Percentiles rank a stretch among this genome's conserved stretches.
These are phyloP conservation scores for Cokeromyces recurvatus DNA, from an alignment of 371 early-diverging fungal species.

Conservation along the genomic window DNA sequence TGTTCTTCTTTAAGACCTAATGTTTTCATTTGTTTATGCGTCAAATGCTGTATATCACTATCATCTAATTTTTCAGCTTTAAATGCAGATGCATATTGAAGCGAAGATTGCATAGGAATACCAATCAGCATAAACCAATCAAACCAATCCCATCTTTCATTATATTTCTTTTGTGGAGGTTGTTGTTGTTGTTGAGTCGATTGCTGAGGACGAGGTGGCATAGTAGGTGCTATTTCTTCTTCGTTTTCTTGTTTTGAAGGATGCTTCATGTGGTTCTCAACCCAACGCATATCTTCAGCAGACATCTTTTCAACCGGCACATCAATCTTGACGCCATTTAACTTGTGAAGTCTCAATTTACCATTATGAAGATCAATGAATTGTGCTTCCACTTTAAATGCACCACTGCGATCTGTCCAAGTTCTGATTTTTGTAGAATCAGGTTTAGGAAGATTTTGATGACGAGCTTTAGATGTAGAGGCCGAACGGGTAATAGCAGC, in stretches of 20 bases:
- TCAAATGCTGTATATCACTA: constrained; percentile 67
- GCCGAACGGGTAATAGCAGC: constrained; percentile 19
- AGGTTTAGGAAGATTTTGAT: constrained; percentile 32
- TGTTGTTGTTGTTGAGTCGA: constrained; percentile 7
- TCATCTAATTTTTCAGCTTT: constrained; percentile 81
- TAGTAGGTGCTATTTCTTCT: constrained; percentile 48
- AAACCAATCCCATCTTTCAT: constrained; percentile 82
- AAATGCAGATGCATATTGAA: constrained; percentile 76
- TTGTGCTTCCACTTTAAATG: constrained; percentile 90
- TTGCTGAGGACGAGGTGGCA: constrained; percentile 29
- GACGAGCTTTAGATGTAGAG: constrained; percentile 8
- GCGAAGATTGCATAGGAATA: constrained; percentile 67
- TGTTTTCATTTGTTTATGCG: constrained; percentile 65
- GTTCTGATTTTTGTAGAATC: constrained; percentile 66
- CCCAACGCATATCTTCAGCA: constrained; percentile 65
- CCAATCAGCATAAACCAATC: constrained; percentile 81
- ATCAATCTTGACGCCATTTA: constrained; percentile 91
- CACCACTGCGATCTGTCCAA: constrained; percentile 92
- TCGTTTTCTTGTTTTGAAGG: not conserved
- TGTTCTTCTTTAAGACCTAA: constrained; percentile 84
- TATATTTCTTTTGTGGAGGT: constrained; percentile 33
- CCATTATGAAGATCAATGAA: constrained; percentile 72
- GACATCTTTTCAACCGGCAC: constrained; percentile 89
- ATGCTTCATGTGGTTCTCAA: constrained; percentile 21
- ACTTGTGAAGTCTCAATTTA: constrained; percentile 87